Percentiles rank a stretch among this genome's conserved stretches.
Conservation (phyloP, 208 protist species). For the Crithidia sp. region DNA sequence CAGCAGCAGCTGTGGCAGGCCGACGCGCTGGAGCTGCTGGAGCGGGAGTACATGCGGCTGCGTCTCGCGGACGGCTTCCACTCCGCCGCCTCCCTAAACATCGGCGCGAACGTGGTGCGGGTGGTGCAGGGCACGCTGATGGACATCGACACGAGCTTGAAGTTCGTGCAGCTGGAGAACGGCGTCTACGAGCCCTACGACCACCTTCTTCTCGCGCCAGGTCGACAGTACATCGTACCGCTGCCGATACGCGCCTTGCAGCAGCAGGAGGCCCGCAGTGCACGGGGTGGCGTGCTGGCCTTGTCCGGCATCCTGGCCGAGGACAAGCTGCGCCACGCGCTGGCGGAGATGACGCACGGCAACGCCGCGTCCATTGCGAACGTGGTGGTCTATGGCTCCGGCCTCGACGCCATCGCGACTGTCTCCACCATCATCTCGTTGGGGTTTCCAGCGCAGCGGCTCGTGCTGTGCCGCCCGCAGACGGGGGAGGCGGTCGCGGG, state of each 20-base stretch:
- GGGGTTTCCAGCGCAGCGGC: constrained; percentile 78
- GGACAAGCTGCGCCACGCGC: constrained; percentile 58
- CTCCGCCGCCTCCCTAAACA: constrained; percentile 9
- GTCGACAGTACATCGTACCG: constrained; percentile 86
- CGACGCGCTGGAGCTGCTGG: constrained; percentile 79
- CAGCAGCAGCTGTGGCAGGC: constrained; percentile 54
- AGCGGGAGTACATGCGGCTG: constrained; percentile 82
- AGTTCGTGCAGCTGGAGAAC: constrained; percentile 85
- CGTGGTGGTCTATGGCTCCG: constrained; percentile 88
- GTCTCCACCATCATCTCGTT: constrained; percentile 68
- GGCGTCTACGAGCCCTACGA: constrained; percentile 91
- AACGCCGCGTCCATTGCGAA: constrained; percentile 69
- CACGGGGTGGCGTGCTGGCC: constrained; percentile 58
- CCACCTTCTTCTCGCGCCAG: constrained; percentile 87
- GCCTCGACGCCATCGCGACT: constrained; percentile 76
- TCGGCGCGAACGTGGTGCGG: constrained; percentile 50
- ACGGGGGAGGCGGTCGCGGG: constrained; percentile 15
- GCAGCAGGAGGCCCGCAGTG: constrained; percentile 57
- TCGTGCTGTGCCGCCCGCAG: constrained; percentile 78
- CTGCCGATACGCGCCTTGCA: constrained; percentile 60
- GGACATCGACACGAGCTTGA: constrained; percentile 86
- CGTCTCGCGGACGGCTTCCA: constrained; percentile 26
- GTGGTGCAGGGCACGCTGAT: constrained; percentile 79
- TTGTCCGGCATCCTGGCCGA: constrained; percentile 63
- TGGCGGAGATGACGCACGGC: constrained; percentile 67